Conservation (phyloP, 345 rosid species). For the Populus nigra region DNA sequence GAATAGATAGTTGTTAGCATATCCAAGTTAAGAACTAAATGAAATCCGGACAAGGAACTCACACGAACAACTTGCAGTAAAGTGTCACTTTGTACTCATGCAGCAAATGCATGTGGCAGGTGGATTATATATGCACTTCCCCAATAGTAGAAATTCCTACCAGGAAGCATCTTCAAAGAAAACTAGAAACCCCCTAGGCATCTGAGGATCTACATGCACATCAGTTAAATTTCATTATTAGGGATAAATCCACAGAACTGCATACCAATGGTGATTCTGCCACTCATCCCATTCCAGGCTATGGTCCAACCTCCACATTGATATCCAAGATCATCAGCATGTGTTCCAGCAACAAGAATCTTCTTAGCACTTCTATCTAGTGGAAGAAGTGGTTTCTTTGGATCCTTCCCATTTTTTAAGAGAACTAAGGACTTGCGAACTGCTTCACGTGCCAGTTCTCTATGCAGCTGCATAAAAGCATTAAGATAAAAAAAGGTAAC, state of each 20-base stretch:
- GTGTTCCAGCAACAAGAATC: slow-evolving; percentile 73
- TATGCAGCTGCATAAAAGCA: slow-evolving; percentile 53
- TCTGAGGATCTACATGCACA: background rate
- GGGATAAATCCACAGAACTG: background rate
- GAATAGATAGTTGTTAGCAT: background rate
- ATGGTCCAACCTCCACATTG: slow-evolving; percentile 97
- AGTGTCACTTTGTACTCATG: background rate
- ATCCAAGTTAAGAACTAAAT: background rate
- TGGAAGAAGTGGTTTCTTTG: slow-evolving; percentile 57
- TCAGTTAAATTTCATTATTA: background rate
- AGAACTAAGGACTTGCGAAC: slow-evolving; percentile 87
- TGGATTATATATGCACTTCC: background rate
- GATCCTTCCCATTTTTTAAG: slow-evolving; percentile 69
- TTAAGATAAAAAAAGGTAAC: background rate
- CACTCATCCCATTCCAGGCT: slow-evolving; percentile 61
- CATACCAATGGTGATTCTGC: slow-evolving; percentile 82
- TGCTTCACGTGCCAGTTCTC: slow-evolving; percentile 75
- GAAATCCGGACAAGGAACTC: background rate
- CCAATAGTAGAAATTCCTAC: background rate
- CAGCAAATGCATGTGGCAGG: background rate
- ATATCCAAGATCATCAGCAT: slow-evolving; percentile 84
- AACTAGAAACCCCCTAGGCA: background rate
- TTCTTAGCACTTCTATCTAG: slow-evolving; percentile 58
- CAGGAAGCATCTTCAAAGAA: background rate
- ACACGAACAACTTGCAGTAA: background rate